A percentile compares a stretch with the other conserved stretches of the same genome.
phyloP scores from a whole-genome alignment of 2,329 filamentous ascomycete genomes.

The Dactylonectria macrodidyma region DNA sequence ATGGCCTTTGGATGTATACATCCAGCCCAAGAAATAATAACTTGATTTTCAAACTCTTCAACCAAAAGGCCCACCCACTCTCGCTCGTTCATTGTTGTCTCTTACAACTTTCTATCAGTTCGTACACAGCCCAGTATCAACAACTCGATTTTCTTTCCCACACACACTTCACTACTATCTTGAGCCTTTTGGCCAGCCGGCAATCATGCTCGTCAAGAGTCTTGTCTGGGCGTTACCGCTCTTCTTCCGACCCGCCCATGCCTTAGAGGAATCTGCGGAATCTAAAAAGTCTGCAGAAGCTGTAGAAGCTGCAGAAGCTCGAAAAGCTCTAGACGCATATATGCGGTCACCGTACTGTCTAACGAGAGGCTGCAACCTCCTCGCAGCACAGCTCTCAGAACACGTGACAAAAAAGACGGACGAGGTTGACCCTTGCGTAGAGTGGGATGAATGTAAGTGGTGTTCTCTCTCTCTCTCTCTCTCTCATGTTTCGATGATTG shows the following conservation, averaged over 20 bases:
- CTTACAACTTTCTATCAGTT: background rate
- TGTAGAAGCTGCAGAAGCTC: background rate
- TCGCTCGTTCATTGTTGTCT: background rate
- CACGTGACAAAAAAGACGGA: conserved; percentile 8
- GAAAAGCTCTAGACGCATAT: too few relatives aligned
- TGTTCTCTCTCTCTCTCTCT: background rate
- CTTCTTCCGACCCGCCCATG: background rate
- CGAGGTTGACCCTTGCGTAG: conserved; percentile 27
- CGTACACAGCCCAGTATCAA: background rate
- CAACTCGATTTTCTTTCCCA: background rate
- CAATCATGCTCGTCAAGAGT: background rate
- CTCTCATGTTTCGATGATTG: background rate
- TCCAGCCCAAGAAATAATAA: background rate
- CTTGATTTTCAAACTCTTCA: background rate
- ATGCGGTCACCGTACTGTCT: conserved; percentile 7
- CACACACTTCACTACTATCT: background rate
- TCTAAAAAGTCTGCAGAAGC: background rate
- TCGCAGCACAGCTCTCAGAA: conserved; percentile 9
- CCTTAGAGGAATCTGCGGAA: too few relatives aligned
- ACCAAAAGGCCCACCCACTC: background rate
- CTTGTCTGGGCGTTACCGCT: background rate
- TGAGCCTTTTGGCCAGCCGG: too few relatives aligned
- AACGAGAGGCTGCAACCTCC: conserved; percentile 10
- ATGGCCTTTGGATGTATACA: background rate
- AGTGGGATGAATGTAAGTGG: conserved; percentile 38